Evolutionary conservation across 108 stramenopile species (phyloP), one percentile per base, ranked within the genome.

Genomic region (Bacterosira constricta): DNA sequence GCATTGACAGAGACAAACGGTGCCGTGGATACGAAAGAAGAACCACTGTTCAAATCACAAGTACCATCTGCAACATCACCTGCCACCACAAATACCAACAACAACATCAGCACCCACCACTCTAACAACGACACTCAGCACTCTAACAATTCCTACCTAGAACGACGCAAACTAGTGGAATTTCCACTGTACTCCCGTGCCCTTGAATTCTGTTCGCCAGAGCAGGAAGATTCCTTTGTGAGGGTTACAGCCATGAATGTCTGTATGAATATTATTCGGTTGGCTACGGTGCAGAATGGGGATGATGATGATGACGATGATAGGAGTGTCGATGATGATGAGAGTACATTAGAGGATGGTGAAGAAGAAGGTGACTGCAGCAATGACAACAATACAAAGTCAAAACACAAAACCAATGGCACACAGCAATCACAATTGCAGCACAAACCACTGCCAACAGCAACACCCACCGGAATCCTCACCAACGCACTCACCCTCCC

Each of bases 221-320:
- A 56, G 20, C 36, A 10, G 3, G 32, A 91, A 41, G 94, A 95
- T 73, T 88, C 89, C 10, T 95, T 95, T 59, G 86, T 95, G 20
- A 74, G 91, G 15, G 83, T 89, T 12, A 95, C 94, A 8, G 94
- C 91, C 42, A 90, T 95, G 90, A 95, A 91, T 66, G 83, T 95
- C 15, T 95, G 94, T 74, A 79, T 95, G 72, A 95, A 95, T 57
- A 89, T 89, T 26, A 69, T 95, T 57, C 84, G 91, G 55, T 73
- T 95, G 34, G 78, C 89, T 10, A 86, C 91, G 6, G 78, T 86
- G 9, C 58, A 61, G 18, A 30, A 69, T 51, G 32, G 34, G 45
- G 65, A 61, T 39, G 42, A 20, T 36, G 45, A 23, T 59, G 53
- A 34, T 50, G 34, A 27, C 18, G 30, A 56, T 45, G 38, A 18